These are phyloP conservation scores for Xylariales sp. DNA, from an alignment of 2,329 filamentous ascomycete genomes.

Conservation along the genomic window DNA sequence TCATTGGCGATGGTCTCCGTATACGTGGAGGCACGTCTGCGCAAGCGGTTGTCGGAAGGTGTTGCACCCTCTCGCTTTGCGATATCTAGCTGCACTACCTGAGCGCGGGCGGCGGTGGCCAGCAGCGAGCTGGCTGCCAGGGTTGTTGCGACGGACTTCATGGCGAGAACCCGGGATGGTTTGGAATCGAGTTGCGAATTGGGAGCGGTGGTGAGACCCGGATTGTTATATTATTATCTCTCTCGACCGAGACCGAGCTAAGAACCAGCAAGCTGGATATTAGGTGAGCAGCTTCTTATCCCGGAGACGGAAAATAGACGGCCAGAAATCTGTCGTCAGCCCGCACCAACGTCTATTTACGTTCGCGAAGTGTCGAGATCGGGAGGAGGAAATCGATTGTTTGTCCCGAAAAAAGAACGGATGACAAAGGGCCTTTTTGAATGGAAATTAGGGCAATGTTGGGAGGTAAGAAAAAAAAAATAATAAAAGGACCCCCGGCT, in stretches of 20 bases:
- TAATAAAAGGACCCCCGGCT: too few species aligned
- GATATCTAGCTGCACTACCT: constrained; percentile 46
- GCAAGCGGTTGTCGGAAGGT: constrained; percentile 19
- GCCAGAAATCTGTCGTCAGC: neutral
- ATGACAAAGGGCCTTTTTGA: too few species aligned
- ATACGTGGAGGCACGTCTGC: constrained; percentile 33
- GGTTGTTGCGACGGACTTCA: constrained; percentile 18
- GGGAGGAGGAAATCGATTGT: too few species aligned
- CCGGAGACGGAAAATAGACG: neutral
- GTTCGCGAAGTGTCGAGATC: too few species aligned
- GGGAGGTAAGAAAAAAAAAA: too few species aligned
- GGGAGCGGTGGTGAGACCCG: neutral
- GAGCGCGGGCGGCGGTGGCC: constrained; percentile 21
- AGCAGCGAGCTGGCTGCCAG: constrained; percentile 21
- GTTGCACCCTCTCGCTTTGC: constrained; percentile 26
- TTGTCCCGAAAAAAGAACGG: too few species aligned
- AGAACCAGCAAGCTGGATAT: neutral
- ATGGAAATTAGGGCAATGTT: too few species aligned
- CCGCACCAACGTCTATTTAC: too few species aligned
- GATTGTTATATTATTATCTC: too few species aligned
- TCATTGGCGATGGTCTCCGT: constrained; percentile 42
- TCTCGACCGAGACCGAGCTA: too few species aligned
- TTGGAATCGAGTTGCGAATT: neutral
- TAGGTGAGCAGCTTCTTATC: neutral
- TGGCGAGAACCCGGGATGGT: constrained; percentile 6